Conservation (phyloP, 1,139 yeast species). For the Lodderomyces jiufengensis region DNA sequence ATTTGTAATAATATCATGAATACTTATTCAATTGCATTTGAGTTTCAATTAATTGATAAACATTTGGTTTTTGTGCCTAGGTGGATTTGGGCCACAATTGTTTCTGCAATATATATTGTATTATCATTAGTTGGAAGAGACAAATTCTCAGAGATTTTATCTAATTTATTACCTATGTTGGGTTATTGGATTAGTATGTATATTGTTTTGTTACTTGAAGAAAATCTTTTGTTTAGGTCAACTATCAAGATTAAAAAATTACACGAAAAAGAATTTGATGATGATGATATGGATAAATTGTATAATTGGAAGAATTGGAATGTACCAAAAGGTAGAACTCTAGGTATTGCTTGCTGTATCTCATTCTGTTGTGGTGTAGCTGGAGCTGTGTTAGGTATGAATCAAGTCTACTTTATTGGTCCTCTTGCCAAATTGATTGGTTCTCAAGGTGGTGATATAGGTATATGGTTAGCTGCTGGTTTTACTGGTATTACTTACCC, state of each 20-base stretch:
- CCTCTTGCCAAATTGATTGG: constrained; percentile 27
- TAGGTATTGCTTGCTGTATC: constrained; percentile 25
- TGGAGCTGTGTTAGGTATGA: constrained; percentile 33
- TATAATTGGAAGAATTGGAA: constrained; percentile 72
- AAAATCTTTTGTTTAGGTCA: constrained; percentile 64
- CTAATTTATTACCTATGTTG: constrained; percentile 91
- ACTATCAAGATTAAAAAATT: constrained; percentile 45
- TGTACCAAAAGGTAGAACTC: constrained; percentile 44
- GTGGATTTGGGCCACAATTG: constrained; percentile 68
- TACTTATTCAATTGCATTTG: constrained; percentile 81
- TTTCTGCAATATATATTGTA: constrained; percentile 64
- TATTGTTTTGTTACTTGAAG: constrained; percentile 67
- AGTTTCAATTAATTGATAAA: constrained; percentile 67
- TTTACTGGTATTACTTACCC: constrained; percentile 68
- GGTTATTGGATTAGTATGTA: constrained; percentile 93
- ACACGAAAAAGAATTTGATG: constrained; percentile 50
- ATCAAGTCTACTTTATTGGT: constrained; percentile 30
- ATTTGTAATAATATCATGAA: constrained; percentile 75
- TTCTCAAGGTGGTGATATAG: constrained; percentile 21
- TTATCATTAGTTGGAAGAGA: constrained; percentile 75
- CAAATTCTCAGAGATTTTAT: constrained; percentile 68
- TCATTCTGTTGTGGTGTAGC: constrained; percentile 25
- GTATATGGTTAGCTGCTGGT: constrained; percentile 70
- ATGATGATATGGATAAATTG: constrained; percentile 14
- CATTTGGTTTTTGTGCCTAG: constrained; percentile 67